Evolutionary conservation across 805 yeast genomes (phyloP).

Genomic region (Barnettozyma californica): DNA sequence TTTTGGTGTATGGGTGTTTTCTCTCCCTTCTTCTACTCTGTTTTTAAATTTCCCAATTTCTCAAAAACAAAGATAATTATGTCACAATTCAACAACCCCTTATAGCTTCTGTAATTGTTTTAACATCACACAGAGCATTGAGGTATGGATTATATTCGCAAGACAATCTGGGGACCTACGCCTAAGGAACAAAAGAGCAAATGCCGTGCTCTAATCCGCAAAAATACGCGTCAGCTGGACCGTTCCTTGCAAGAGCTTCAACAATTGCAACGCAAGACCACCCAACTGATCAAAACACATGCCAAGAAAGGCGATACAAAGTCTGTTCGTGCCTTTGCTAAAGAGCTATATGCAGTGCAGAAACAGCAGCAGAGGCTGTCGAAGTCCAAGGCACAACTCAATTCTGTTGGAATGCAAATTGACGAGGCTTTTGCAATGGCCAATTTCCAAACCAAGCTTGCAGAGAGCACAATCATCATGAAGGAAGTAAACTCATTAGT

Average conservation of each 20-base stretch:
- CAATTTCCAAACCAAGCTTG: slow-evolving; percentile 77
- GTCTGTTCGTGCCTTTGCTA: slow-evolving; percentile 74
- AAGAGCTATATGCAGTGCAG: slow-evolving; percentile 68
- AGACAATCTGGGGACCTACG: slow-evolving; percentile 94
- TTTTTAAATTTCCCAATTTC: no score
- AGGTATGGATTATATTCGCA: slow-evolving; percentile 75
- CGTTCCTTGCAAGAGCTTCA: slow-evolving; percentile 52
- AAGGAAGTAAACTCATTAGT: slow-evolving; percentile 79
- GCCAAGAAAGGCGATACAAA: slow-evolving; percentile 74
- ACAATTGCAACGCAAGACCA: slow-evolving; percentile 72
- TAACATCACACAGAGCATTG: no score
- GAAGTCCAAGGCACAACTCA: slow-evolving; percentile 79
- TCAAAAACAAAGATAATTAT: no score
- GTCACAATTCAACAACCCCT: no score
- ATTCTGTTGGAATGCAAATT: slow-evolving; percentile 80
- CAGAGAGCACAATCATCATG: slow-evolving; percentile 76
- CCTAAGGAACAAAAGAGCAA: slow-evolving; percentile 81
- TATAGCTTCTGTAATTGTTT: no score
- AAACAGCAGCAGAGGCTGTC: slow-evolving; percentile 71
- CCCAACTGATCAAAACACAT: slow-evolving; percentile 62
- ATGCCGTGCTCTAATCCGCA: slow-evolving; percentile 74
- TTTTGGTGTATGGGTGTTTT: not conserved
- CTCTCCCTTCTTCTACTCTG: not conserved
- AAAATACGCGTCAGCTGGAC: slow-evolving; percentile 81
- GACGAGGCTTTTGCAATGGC: slow-evolving; percentile 88